phyloP scores from a whole-genome alignment of 768 basidiomycete genomes.

The Udeniomyces megalosporus region DNA sequence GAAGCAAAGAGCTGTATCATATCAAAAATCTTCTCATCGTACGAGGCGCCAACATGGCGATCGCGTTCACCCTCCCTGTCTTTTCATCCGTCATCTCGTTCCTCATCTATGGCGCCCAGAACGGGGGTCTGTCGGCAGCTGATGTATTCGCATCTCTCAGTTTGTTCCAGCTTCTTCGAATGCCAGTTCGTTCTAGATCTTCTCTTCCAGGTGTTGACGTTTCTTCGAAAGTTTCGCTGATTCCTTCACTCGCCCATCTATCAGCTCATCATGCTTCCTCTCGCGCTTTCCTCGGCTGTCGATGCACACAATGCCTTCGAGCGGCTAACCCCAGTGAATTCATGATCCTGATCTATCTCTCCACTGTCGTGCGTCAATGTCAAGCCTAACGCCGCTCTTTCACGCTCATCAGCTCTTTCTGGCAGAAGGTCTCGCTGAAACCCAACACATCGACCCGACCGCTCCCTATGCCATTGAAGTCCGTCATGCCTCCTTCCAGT shows the following conservation, averaged over 20 bases:
- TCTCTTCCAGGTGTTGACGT: too few relatives aligned
- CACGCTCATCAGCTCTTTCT: too few relatives aligned
- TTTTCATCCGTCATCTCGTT: conserved; percentile 52
- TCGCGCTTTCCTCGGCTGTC: conserved; percentile 40
- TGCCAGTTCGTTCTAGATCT: neutral
- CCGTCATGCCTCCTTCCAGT: conserved; percentile 45
- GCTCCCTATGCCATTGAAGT: conserved; percentile 40
- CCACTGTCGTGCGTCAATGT: too few relatives aligned
- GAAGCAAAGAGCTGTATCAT: conserved; percentile 4
- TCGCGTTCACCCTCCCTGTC: conserved; percentile 32
- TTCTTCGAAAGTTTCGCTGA: too few relatives aligned
- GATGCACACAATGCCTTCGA: conserved; percentile 49
- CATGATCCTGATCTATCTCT: neutral
- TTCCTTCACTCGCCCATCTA: neutral
- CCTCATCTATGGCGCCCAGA: conserved; percentile 45
- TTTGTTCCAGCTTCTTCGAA: conserved; percentile 28
- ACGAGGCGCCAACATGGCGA: conserved; percentile 44
- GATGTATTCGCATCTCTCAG: conserved; percentile 52
- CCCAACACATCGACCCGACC: conserved; percentile 35
- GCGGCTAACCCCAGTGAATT: conserved; percentile 34
- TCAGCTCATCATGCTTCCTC: conserved; percentile 25
- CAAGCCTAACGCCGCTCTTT: too few relatives aligned
- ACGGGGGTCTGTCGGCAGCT: conserved; percentile 44
- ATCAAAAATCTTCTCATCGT: conserved; percentile 23
- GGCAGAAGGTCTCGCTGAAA: conserved; percentile 38